A percentile compares a stretch with the other conserved stretches of the same genome.
Evolutionary conservation across 208 protist genomes (phyloP).

Genomic region (Cochliopodium minus): DNA sequence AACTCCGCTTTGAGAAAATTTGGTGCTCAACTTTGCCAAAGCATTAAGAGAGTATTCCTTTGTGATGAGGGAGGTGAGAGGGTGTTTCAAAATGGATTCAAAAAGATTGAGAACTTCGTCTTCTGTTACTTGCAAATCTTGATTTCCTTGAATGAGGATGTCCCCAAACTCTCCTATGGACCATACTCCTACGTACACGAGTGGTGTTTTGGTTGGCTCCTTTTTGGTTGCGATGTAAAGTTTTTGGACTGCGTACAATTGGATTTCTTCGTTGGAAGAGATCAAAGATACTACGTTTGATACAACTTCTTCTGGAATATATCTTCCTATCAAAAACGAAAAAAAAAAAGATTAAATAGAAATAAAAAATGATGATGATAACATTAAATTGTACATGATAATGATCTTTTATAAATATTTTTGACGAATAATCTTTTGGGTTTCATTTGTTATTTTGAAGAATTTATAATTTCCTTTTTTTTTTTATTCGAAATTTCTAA

Average conservation of each 20-base stretch:
- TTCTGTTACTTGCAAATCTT: neutral
- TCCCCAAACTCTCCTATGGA: constrained; percentile 4
- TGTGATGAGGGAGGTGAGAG: neutral
- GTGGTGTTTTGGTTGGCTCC: neutral
- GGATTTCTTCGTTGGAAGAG: neutral
- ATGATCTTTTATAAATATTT: no score
- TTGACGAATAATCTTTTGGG: no score
- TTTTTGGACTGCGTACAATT: neutral
- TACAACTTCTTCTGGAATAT: neutral
- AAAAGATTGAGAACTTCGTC: neutral
- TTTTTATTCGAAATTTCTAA: no score
- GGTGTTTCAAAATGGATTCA: neutral
- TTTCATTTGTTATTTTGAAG: no score
- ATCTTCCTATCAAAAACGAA: no score
- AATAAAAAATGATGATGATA: no score
- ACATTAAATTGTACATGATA: no score
- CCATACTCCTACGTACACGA: neutral
- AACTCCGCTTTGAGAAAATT: neutral
- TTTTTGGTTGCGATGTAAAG: neutral
- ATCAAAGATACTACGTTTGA: neutral
- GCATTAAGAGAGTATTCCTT: neutral
- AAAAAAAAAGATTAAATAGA: no score
- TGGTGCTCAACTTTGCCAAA: neutral
- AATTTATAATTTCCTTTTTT: no score
- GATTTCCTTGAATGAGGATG: neutral